Base-by-base conservation (phyloP, 2,329 filamentous ascomycete genomes). In the Penicillium sp. region DNA sequence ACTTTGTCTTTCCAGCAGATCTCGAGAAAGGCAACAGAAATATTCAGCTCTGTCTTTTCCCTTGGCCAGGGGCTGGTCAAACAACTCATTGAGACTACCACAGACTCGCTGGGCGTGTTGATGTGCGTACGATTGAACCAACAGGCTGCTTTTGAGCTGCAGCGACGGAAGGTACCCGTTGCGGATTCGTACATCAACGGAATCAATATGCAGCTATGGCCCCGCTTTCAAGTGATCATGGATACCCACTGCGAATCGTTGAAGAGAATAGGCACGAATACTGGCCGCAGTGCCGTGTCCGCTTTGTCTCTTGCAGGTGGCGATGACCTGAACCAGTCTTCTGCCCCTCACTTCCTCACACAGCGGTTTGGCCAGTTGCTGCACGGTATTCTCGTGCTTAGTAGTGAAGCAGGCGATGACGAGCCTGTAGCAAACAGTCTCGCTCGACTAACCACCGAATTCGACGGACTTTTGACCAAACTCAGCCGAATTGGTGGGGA, bases 131-230 rank as follows among this genome's bases (percentile, higher is more conserved):
- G 95, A 6, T 80, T 99, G 17, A 99, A 96, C 70, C 95, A 98
- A 73, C 92, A 95, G 69, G 90, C 94, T 62, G 93, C 95, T 17
- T 99, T 99, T 74, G 92, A 96, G 76, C 84, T 98, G 38, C 95
- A 99, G 76, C 87, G 94, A 11, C 88, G 94, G 58, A 94, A 96
- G 73, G 88, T 98, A 1, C 95, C 95, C 0, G 90, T 92, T 5
- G 89, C 92, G 2, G 95, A 99, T 73, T 85, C 88, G 45, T 99
- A 99, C 74, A 90, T 97, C 74, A 99, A 99, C 75, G 93, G 88
- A 50, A 96, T 92, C 5, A 93, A 91, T 72, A 99, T 99, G 92
- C 86, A 95, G 3, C 86, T 99, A 6, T 99, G 95, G 95, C 95
- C 95, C 7, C 90, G 94, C 29, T 91, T 99, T 71, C 96, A 99